These are phyloP conservation scores for Polyplosphaeria fusca DNA, from an alignment of 495 filamentous ascomycete genomes.

Conservation along the genomic window DNA sequence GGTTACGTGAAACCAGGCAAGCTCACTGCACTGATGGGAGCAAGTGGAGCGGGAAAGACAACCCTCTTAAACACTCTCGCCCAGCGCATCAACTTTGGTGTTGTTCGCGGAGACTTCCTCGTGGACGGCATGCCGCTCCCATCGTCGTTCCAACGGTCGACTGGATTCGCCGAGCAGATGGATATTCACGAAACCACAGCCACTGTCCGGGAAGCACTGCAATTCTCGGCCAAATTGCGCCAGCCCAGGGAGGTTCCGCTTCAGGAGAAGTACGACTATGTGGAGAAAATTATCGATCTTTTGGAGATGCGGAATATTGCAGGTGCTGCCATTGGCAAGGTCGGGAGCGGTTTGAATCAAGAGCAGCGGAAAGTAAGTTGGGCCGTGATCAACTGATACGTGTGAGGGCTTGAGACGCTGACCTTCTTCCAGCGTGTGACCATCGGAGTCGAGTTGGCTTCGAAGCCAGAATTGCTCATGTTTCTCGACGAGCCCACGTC, in stretches of 20 bases:
- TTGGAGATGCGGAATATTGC: conserved; percentile 52
- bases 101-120: conserved; percentile 54
- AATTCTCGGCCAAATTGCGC: conserved; percentile 57
- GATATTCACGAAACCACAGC: conserved; percentile 59
- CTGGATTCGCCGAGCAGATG: conserved; percentile 60
- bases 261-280: conserved; percentile 59
- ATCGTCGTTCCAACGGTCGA: conserved; percentile 37
- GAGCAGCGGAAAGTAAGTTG: conserved; percentile 54
- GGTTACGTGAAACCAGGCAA: conserved; percentile 70
- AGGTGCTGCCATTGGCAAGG: conserved; percentile 50
- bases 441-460: conserved; percentile 66
- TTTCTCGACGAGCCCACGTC: conserved; percentile 80
- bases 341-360: conserved; percentile 53
- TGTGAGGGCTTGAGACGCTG: background rate
- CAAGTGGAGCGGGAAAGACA: conserved; percentile 68
- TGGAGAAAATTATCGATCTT: conserved; percentile 56
- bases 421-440: conserved; percentile 47
- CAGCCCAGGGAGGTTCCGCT: conserved; percentile 51
- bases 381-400: too few species aligned
- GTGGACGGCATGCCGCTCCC: conserved; percentile 50
- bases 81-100: conserved; percentile 52
- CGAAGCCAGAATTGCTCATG: conserved; percentile 64
- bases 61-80: conserved; percentile 63
- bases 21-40: conserved; percentile 68
- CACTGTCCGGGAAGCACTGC: conserved; percentile 61